Percentiles rank a stretch among this genome's conserved stretches.
Conservation (phyloP, 1,284 basidiomycete genomes). For the Ceratorhiza oryzae-sativae region DNA sequence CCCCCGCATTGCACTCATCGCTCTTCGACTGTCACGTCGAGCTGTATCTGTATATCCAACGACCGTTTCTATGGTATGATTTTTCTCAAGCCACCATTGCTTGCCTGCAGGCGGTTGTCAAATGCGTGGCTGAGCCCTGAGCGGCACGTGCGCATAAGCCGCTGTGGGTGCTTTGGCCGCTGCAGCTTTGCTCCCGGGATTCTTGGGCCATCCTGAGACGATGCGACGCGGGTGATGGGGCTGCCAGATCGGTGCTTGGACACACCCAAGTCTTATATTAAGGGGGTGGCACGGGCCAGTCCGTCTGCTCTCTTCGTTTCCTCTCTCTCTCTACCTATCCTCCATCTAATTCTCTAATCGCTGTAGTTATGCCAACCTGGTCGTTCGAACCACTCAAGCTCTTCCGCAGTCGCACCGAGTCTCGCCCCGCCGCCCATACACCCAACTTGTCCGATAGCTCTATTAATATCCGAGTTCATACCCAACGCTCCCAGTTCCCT, state of each 20-base stretch:
- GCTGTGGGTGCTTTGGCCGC: slow-evolving; percentile 17
- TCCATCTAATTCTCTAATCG: slow-evolving; percentile 8
- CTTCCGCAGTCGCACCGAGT: slow-evolving; percentile 4
- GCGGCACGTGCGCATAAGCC: not conserved
- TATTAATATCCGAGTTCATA: slow-evolving; percentile 26
- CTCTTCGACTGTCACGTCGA: slow-evolving; percentile 19
- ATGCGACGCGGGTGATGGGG: not conserved
- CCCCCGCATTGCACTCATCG: not conserved
- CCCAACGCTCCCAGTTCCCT: slow-evolving; percentile 14
- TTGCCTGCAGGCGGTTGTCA: not conserved
- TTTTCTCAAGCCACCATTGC: slow-evolving; percentile 14
- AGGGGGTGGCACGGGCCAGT: not conserved
- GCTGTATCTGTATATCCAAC: slow-evolving; percentile 22
- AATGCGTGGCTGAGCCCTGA: not conserved
- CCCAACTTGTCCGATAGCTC: not conserved
- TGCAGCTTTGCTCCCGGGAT: not conserved
- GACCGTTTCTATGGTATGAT: slow-evolving; percentile 14
- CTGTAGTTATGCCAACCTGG: slow-evolving; percentile 31
- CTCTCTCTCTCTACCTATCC: slow-evolving; percentile 3
- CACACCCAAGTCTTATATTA: slow-evolving; percentile 26
- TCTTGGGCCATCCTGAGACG: not conserved
- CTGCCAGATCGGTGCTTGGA: slow-evolving; percentile 15
- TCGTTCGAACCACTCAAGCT: slow-evolving; percentile 13
- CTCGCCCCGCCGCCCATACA: not conserved
- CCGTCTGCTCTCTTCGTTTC: not conserved